phyloP scores from a whole-genome alignment of 2,329 filamentous ascomycete genomes.

The Botrytis byssoidea region DNA sequence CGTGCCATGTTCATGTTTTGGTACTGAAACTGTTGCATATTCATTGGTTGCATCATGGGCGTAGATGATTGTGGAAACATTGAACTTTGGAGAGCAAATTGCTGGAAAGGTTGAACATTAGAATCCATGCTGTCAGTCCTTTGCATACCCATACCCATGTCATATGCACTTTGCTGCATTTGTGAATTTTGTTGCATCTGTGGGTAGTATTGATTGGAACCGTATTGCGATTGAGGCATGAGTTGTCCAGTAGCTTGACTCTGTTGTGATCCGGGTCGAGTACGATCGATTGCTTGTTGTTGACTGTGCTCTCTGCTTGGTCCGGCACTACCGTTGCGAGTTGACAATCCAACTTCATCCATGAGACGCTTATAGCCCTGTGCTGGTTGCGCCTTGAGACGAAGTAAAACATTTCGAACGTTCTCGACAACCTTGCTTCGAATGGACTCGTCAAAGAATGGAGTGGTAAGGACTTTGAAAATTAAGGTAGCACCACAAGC shows the following conservation, averaged over 20 bases:
- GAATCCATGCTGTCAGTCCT: conserved; percentile 54
- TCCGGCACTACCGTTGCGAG: conserved; percentile 48
- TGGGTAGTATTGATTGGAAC: conserved; percentile 53
- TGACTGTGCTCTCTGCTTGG: conserved; percentile 39
- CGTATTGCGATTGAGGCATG: conserved; percentile 43
- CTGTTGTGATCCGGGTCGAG: conserved; percentile 54
- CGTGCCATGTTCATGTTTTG: conserved; percentile 50
- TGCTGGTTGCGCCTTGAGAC: conserved; percentile 87
- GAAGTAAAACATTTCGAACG: conserved; percentile 82
- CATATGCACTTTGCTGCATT: conserved; percentile 47
- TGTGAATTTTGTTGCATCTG: conserved; percentile 48
- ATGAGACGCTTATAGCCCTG: conserved; percentile 98
- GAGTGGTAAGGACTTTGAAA: conserved; percentile 97
- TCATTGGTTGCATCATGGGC: conserved; percentile 49
- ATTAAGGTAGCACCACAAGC: conserved; percentile 92
- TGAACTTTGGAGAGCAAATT: conserved; percentile 51
- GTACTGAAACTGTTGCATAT: conserved; percentile 56
- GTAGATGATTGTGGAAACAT: conserved; percentile 48
- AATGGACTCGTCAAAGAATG: conserved; percentile 93
- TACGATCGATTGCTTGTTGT: conserved; percentile 48
- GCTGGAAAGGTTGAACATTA: conserved; percentile 49
- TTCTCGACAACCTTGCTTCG: conserved; percentile 86
- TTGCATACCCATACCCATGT: conserved; percentile 52
- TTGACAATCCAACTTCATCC: conserved; percentile 94
- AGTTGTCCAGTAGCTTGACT: conserved; percentile 48